A percentile compares a stretch with the other conserved stretches of the same genome.
Evolutionary conservation across 1,139 yeast genomes (phyloP).

Genomic region (Pichia sp.): DNA sequence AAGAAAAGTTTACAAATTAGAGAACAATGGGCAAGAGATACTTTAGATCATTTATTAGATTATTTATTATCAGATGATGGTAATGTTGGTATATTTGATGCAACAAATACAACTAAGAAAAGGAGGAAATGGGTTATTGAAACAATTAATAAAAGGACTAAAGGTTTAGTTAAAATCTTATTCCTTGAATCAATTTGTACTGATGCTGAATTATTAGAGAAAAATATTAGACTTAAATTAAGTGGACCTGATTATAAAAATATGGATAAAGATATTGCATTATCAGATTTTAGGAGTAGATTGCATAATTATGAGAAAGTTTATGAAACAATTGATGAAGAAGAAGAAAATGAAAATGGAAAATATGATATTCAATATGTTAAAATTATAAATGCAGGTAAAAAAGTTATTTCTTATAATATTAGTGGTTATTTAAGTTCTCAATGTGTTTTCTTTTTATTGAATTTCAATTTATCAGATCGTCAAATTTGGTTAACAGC

Average conservation of each 20-base stretch:
- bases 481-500: conserved; percentile 31
- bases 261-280: conserved; percentile 76
- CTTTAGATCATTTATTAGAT: conserved; percentile 75
- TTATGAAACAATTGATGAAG: conserved; percentile 48
- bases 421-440: conserved; percentile 30
- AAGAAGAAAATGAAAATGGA: conserved; percentile 27
- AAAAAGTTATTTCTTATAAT: conserved; percentile 28
- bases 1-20: conserved; percentile 56
- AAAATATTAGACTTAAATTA: conserved; percentile 76
- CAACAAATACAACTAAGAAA: conserved; percentile 84
- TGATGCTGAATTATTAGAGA: conserved; percentile 69
- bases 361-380: conserved; percentile 29
- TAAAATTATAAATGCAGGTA: conserved; percentile 30
- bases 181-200: conserved; percentile 86
- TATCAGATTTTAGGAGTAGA: conserved; percentile 67
- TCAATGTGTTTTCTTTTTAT: conserved; percentile 29
- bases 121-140: conserved; percentile 66
- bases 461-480: conserved; percentile 29
- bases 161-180: conserved; percentile 72
- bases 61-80: conserved; percentile 80
- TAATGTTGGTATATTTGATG: conserved; percentile 92
- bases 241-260: conserved; percentile 90
- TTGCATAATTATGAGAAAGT: conserved; percentile 26
- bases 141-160: conserved; percentile 64
- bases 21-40: conserved; percentile 96